phyloP scores from a whole-genome alignment of 441 rosid genomes.

The Corymbia citriodora region DNA sequence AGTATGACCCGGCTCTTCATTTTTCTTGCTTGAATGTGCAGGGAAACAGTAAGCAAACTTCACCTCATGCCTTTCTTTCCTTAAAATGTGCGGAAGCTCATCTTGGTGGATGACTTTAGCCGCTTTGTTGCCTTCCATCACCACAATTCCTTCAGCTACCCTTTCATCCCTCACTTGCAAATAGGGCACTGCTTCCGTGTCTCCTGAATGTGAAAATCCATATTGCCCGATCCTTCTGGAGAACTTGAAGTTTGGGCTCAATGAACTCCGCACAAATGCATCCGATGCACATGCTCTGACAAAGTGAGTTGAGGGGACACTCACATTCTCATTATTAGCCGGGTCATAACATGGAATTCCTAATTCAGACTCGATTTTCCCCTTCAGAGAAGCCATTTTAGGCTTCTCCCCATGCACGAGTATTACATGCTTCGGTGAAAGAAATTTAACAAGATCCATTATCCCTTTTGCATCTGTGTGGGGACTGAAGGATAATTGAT shows the following conservation, averaged over 20 bases:
- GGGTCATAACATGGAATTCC: conserved; percentile 67
- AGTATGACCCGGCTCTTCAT: conserved; percentile 1
- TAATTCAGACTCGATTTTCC: conserved; percentile 61
- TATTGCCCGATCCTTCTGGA: conserved; percentile 14
- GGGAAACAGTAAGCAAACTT: conserved; percentile 67
- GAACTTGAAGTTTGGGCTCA: conserved; percentile 69
- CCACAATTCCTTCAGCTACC: conserved; percentile 49
- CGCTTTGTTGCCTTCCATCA: conserved; percentile 45
- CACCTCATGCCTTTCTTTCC: conserved; percentile 40
- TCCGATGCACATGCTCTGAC: conserved; percentile 66
- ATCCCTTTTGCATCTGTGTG: conserved; percentile 93
- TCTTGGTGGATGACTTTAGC: conserved; percentile 73
- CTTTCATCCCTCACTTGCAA: conserved; percentile 61
- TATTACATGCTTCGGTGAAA: conserved; percentile 71
- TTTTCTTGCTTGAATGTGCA: conserved; percentile 7
- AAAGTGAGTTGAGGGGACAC: conserved; percentile 49
- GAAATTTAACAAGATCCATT: conserved; percentile 86
- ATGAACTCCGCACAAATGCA: conserved; percentile 49
- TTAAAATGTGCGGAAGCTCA: conserved; percentile 43
- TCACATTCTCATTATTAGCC: conserved; percentile 65
- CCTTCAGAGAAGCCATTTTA: conserved; percentile 70
- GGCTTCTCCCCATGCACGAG: conserved; percentile 95
- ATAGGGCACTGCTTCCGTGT: conserved; percentile 1
- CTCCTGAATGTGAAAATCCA: conserved; percentile 16
- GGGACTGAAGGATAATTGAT: conserved; percentile 90